phyloP scores from a whole-genome alignment of 768 basidiomycete genomes.

The Candolleomyces efflorescens region DNA sequence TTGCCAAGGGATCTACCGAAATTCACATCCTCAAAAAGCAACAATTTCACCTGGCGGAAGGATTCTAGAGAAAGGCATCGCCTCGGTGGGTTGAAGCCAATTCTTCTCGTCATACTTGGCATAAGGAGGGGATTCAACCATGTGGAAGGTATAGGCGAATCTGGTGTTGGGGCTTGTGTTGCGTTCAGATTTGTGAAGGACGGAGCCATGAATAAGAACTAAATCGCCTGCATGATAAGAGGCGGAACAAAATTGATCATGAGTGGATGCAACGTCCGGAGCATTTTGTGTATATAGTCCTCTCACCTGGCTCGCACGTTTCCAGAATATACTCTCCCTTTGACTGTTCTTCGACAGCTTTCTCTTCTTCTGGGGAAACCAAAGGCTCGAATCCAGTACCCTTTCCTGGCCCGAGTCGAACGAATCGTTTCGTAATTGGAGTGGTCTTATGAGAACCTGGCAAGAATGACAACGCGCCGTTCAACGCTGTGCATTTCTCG shows the following conservation, averaged over 20 bases:
- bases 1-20: no score
- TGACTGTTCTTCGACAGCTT: conserved; percentile 19
- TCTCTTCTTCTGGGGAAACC: conserved; percentile 30
- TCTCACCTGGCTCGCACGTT: conserved; percentile 67
- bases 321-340: conserved; percentile 60
- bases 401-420: conserved; percentile 59
- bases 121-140: conserved; percentile 74
- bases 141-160: conserved; percentile 95
- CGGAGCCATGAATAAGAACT: conserved; percentile 90
- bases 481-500: conserved; percentile 77
- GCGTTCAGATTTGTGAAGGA: conserved; percentile 87
- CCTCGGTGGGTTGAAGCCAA: conserved; percentile 87
- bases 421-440: conserved; percentile 79
- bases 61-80: conserved; percentile 76
- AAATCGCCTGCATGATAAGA: conserved; percentile 61
- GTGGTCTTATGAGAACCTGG: conserved; percentile 84
- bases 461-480: conserved; percentile 85
- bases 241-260: not conserved
- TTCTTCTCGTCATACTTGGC: conserved; percentile 86
- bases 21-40: not conserved
- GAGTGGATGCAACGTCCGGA: not conserved
- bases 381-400: conserved; percentile 86
- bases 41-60: conserved; percentile 27
- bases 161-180: conserved; percentile 80
- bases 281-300: not conserved